These are phyloP conservation scores for Cyberlindnera amylophila DNA, from an alignment of 805 yeast genomes.

Conservation along the genomic window DNA sequence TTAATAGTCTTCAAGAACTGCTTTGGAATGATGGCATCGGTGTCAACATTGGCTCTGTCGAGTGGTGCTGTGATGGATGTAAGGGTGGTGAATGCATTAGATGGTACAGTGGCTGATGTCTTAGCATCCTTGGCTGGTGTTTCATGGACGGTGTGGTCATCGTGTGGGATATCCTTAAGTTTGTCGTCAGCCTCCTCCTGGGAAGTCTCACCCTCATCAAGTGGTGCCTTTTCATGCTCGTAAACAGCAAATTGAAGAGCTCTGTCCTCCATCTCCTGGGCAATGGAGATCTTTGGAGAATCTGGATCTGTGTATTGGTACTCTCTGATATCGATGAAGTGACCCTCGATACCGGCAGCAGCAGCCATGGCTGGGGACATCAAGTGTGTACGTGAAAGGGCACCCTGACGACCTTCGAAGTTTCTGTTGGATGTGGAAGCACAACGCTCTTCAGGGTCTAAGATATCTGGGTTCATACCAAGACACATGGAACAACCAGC, in stretches of 20 bases:
- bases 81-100: slow-evolving; percentile 71
- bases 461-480: slow-evolving; percentile 98
- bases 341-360: slow-evolving; percentile 93
- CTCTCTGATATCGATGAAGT: slow-evolving; percentile 85
- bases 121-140: slow-evolving; percentile 31
- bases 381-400: slow-evolving; percentile 89
- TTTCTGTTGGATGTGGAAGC: slow-evolving; percentile 98
- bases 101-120: slow-evolving; percentile 46
- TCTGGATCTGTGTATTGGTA: slow-evolving; percentile 61
- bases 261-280: slow-evolving; percentile 48
- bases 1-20: slow-evolving; percentile 97
- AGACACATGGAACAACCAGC: slow-evolving; percentile 99
- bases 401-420: slow-evolving; percentile 99
- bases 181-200: slow-evolving; percentile 50
- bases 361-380: slow-evolving; percentile 99
- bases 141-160: slow-evolving; percentile 38
- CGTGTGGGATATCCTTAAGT: slow-evolving; percentile 60
- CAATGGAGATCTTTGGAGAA: slow-evolving; percentile 49
- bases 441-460: slow-evolving; percentile 93
- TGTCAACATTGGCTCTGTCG: slow-evolving; percentile 92
- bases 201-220: slow-evolving; percentile 49
- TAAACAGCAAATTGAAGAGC: slow-evolving; percentile 67
- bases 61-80: slow-evolving; percentile 92
- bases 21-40: slow-evolving; percentile 98
- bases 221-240: slow-evolving; percentile 63